These are phyloP conservation scores for Erodium trifolium DNA, from an alignment of 441 rosid species.

Conservation along the genomic window DNA sequence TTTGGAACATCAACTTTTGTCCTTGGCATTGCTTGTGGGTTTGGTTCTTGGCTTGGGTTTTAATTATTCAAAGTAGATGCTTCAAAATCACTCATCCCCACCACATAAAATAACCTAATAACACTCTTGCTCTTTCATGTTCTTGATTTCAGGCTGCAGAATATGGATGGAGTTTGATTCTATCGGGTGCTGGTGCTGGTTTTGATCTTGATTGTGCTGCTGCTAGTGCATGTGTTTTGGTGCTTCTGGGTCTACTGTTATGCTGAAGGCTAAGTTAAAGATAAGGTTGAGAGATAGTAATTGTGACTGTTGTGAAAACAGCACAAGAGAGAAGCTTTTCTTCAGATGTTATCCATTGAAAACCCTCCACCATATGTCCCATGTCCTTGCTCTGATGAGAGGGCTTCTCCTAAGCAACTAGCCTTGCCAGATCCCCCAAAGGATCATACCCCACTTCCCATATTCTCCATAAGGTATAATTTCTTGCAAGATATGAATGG, in stretches of 20 bases:
- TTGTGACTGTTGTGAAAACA: constrained; percentile 57
- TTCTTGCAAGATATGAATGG: background rate
- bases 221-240: constrained; percentile 17
- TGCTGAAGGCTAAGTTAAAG: constrained; percentile 61
- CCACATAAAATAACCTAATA: constrained; percentile 72
- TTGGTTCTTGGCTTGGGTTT: constrained; percentile 31
- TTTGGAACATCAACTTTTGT: constrained; percentile 16
- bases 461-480: constrained; percentile 82
- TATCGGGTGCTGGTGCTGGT: no score
- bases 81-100: constrained; percentile 33
- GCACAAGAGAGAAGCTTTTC: constrained; percentile 51
- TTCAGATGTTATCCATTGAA: constrained; percentile 92
- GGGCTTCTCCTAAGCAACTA: constrained; percentile 31
- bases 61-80: constrained; percentile 25
- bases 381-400: constrained; percentile 32
- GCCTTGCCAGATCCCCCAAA: constrained; percentile 46
- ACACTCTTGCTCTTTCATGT: constrained; percentile 3
- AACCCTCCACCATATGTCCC: constrained; percentile 75
- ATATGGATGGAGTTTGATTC: constrained; percentile 31
- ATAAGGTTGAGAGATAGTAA: constrained; percentile 44
- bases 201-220: background rate
- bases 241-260: constrained; percentile 33
- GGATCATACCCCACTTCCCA: constrained; percentile 36
- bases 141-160: constrained; percentile 24
- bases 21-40: no score